Conservation (phyloP, 169 alveolate species). For the Eimeria necatrix region DNA sequence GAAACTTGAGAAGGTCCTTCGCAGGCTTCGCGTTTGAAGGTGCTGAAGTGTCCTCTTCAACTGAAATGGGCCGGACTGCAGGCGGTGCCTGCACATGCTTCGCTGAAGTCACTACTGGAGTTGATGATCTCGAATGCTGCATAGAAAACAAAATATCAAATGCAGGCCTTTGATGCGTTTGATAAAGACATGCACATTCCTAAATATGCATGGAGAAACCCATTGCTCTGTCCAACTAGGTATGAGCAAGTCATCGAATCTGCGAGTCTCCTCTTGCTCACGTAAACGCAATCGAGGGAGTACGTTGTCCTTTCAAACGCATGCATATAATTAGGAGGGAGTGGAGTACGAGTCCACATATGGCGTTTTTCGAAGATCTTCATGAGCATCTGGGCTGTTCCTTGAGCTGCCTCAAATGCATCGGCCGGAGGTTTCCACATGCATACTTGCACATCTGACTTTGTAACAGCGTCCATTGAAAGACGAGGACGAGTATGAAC, state of each 20-base stretch:
- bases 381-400: slow-evolving; percentile 55
- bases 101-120: neutral
- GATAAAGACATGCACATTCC: neutral
- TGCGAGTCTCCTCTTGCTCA: neutral
- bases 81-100: neutral
- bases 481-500: slow-evolving; percentile 17
- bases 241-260: neutral
- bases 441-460: slow-evolving; percentile 20
- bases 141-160: too few relatives aligned
- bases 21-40: neutral
- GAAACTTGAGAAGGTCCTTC: neutral
- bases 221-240: neutral
- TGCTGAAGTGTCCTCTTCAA: neutral
- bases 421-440: slow-evolving; percentile 48
- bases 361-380: slow-evolving; percentile 54
- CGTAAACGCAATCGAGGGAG: slow-evolving; percentile 65
- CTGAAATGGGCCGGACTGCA: neutral
- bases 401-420: slow-evolving; percentile 40
- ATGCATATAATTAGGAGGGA: slow-evolving; percentile 66
- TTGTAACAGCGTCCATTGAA: slow-evolving; percentile 4
- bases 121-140: neutral
- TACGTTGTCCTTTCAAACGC: slow-evolving; percentile 58
- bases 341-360: slow-evolving; percentile 10
- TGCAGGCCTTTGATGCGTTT: neutral
- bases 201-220: neutral